A percentile compares a stretch with the other conserved stretches of the same genome.
These are phyloP conservation scores for Asterochloris erici DNA, from an alignment of 139 green algal genomes.

Conservation along the genomic window DNA sequence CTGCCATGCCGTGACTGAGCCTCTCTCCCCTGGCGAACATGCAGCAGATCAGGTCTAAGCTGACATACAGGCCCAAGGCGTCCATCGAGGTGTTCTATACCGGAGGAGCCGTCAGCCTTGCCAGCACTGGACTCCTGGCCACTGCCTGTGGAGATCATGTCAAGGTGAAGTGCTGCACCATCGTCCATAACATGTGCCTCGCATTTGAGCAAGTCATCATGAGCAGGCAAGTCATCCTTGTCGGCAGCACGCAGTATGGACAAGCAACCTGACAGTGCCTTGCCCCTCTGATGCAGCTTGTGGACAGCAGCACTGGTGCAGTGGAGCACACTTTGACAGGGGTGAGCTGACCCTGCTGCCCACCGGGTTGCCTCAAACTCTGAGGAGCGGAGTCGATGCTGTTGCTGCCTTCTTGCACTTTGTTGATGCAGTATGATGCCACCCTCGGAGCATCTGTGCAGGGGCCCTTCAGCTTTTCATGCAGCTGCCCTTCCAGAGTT, in stretches of 20 bases:
- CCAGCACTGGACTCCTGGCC: conserved; percentile 55
- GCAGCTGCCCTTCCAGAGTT: no score
- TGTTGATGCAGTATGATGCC: background rate
- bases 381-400: background rate
- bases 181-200: no score
- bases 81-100: conserved; percentile 91
- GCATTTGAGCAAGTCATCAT: no score
- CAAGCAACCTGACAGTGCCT: no score
- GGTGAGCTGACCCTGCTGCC: conserved; percentile 35
- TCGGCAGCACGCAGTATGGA: no score
- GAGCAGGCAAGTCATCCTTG: no score
- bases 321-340: conserved; percentile 61
- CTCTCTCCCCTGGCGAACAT: no score
- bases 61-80: conserved; percentile 53
- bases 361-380: background rate
- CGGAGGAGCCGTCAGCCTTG: conserved; percentile 64
- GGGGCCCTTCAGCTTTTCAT: no score
- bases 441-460: background rate
- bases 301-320: conserved; percentile 57
- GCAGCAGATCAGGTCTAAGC: conserved; percentile 42
- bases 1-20: no score
- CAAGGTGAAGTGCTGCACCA: conserved; percentile 57
- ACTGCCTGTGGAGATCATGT: conserved; percentile 85
- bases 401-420: background rate
- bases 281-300: conserved; percentile 44